Base-by-base conservation (phyloP, 2,329 filamentous ascomycete genomes). In the Pyrenophora tritici-repentis region DNA sequence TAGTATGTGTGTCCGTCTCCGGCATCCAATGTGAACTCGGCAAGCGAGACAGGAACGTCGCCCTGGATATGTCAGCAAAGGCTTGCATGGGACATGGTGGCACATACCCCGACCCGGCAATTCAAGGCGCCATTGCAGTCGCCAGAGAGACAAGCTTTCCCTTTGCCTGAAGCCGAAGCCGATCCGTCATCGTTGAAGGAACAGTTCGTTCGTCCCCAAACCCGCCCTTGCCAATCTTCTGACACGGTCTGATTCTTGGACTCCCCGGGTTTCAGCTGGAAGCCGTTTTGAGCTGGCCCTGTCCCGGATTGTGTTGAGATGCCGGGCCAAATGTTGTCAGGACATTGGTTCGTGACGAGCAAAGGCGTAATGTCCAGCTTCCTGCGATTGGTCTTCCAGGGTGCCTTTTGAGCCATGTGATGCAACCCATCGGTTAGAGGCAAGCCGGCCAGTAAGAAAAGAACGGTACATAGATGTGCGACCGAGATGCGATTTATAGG, bases 201-300 rank as follows among this genome's bases (percentile, higher is more conserved):
- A 75, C 90, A 95, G 68, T 94, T 94, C 14, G 90, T 93, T 46
- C 90, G 81, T 10, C 86, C 90, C 90, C 90, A 94, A 22, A 94
- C 79, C 46, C 90, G 83, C 8, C 90, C 90, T 68, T 89, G 86
- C 90, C 90, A 95, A 60, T 90, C 84, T 42, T 82, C 77, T 9
- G 85, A 83, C 18, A 94, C 88, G 45, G 80, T 84, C 53, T 91
- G 76, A 35, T 81, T 81, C 54, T 73, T 82, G 46, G 80, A 84
- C 29, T 80, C 76, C 37, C 86, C 84, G 3, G 83, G 70, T 1
- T 73, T 66, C 31, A 93, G 80, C 64, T 85, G 80, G 67, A 93
- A 94, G 7, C 89, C 90, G 16, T 83, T 84, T 9, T 78, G 79
- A 2, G 80, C 79, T 6, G 89, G 88, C 0, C 86, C 86, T 12